Evolutionary conservation across 352 stramenopile species (phyloP).

Genomic region (Pythium phragmiticola): DNA sequence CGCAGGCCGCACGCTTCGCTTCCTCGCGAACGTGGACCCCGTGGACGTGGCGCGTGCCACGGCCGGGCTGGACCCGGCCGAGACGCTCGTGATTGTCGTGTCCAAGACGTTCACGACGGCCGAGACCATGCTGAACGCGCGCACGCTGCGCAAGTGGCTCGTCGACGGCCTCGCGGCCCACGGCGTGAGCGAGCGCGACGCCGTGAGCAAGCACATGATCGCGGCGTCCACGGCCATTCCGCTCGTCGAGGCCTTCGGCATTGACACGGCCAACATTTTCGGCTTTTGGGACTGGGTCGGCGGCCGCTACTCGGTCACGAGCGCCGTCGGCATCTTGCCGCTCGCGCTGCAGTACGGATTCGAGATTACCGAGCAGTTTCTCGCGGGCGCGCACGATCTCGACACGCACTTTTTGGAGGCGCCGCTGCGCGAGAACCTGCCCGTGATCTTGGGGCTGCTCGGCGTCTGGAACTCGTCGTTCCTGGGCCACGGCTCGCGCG

Average conservation of each 20-base stretch:
- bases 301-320: slow-evolving; percentile 97
- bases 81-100: slow-evolving; percentile 96
- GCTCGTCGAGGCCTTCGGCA: slow-evolving; percentile 92
- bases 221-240: slow-evolving; percentile 83
- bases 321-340: slow-evolving; percentile 95
- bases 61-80: slow-evolving; percentile 91
- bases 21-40: slow-evolving; percentile 98
- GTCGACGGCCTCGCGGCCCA: slow-evolving; percentile 90
- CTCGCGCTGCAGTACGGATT: slow-evolving; percentile 96
- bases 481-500: slow-evolving; percentile 91
- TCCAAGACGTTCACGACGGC: slow-evolving; percentile 99
- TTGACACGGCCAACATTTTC: slow-evolving; percentile 96
- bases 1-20: slow-evolving; percentile 89
- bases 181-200: slow-evolving; percentile 72
- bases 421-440: slow-evolving; percentile 93
- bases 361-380: slow-evolving; percentile 90
- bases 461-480: slow-evolving; percentile 99
- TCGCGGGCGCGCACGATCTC: slow-evolving; percentile 96
- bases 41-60: slow-evolving; percentile 94
- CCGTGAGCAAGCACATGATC: slow-evolving; percentile 94
- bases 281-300: slow-evolving; percentile 99
- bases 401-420: slow-evolving; percentile 97
- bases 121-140: slow-evolving; percentile 99
- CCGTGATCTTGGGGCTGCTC: slow-evolving; percentile 95
- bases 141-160: slow-evolving; percentile 95